phyloP scores from a whole-genome alignment of 805 yeast genomes.

The Maudiozyma serrabonitensis region DNA sequence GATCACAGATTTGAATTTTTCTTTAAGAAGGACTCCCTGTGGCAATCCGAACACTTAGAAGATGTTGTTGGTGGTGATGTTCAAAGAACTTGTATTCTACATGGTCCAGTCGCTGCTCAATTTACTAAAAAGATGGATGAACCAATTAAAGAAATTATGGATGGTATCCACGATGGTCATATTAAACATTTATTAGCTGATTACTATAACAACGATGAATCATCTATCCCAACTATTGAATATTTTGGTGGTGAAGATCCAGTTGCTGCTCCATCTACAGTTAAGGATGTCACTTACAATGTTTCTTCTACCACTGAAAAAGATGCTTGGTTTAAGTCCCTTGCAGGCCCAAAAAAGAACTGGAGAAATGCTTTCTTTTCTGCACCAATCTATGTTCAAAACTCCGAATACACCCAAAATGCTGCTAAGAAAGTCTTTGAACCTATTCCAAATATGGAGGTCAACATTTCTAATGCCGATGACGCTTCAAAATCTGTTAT shows the following conservation, averaged over 20 bases:
- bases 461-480: slow-evolving; percentile 47
- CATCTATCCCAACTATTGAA: slow-evolving; percentile 78
- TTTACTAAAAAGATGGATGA: slow-evolving; percentile 79
- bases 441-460: slow-evolving; percentile 56
- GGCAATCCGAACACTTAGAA: slow-evolving; percentile 97
- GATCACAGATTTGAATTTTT: slow-evolving; percentile 91
- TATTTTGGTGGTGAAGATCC: slow-evolving; percentile 69
- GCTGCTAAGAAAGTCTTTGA: slow-evolving; percentile 73
- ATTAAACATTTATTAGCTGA: slow-evolving; percentile 59
- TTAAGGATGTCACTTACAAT: slow-evolving; percentile 30
- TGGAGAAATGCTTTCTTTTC: slow-evolving; percentile 92
- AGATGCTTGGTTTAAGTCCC: slow-evolving; percentile 62
- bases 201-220: slow-evolving; percentile 57
- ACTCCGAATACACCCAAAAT: slow-evolving; percentile 64
- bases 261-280: slow-evolving; percentile 29
- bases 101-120: slow-evolving; percentile 97
- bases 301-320: slow-evolving; percentile 30
- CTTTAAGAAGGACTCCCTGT: slow-evolving; percentile 96
- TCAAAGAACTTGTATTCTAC: slow-evolving; percentile 96
- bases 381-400: slow-evolving; percentile 76
- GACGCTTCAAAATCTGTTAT: slow-evolving; percentile 48
- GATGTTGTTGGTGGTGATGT: slow-evolving; percentile 95
- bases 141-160: slow-evolving; percentile 87
- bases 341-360: slow-evolving; percentile 68
- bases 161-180: slow-evolving; percentile 84